These are phyloP conservation scores for Mucor mucedo DNA, from an alignment of 371 early-diverging fungal species.

Conservation along the genomic window DNA sequence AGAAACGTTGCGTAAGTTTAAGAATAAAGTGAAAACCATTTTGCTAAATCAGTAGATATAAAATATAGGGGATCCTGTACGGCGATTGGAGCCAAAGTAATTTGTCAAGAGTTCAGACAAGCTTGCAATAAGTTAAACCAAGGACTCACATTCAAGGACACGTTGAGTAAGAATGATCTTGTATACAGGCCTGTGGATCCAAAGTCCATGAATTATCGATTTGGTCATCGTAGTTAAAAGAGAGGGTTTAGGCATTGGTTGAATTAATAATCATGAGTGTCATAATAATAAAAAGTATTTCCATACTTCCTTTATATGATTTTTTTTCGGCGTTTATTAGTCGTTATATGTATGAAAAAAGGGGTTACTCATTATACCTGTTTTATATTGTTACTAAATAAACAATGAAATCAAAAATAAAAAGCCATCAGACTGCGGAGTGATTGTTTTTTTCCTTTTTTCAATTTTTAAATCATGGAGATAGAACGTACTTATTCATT, in stretches of 20 bases:
- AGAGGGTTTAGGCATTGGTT: too few relatives aligned
- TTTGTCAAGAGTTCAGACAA: conserved; percentile 5
- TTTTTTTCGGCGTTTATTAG: too few relatives aligned
- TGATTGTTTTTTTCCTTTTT: too few relatives aligned
- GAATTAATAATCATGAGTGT: neutral
- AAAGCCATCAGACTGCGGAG: too few relatives aligned
- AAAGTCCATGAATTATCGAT: conserved; percentile 1
- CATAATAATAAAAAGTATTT: neutral
- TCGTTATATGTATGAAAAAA: too few relatives aligned
- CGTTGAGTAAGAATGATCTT: neutral
- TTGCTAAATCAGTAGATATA: neutral
- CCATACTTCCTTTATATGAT: too few relatives aligned
- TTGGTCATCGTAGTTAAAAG: neutral
- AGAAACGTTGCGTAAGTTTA: conserved; percentile 12
- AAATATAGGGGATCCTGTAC: conserved; percentile 5
- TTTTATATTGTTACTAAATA: too few relatives aligned
- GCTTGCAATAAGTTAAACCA: conserved; percentile 2
- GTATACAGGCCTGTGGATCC: neutral
- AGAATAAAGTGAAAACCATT: neutral
- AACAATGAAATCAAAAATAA: too few relatives aligned
- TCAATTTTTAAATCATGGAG: too few relatives aligned
- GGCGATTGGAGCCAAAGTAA: conserved; percentile 1
- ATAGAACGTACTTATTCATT: too few relatives aligned
- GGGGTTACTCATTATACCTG: too few relatives aligned
- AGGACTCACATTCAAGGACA: neutral